phyloP scores from a whole-genome alignment of 2,329 filamentous ascomycete species.

The Fusarium beomiforme region DNA sequence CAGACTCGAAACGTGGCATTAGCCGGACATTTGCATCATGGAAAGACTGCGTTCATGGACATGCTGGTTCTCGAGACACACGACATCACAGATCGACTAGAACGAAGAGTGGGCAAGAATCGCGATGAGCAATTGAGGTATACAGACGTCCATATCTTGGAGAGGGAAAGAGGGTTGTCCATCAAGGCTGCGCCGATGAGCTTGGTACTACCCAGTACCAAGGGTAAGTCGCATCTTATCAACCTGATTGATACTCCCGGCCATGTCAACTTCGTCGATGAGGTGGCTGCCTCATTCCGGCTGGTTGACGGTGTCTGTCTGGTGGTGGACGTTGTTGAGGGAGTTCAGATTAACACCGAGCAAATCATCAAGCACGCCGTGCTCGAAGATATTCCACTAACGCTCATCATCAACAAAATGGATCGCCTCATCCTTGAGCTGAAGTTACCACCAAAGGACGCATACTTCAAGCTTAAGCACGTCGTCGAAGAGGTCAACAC shows the following conservation, averaged over 20 bases:
- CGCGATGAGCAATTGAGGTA: constrained; percentile 92
- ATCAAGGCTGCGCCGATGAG: constrained; percentile 96
- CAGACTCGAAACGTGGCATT: constrained; percentile 94
- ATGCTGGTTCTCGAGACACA: constrained; percentile 98
- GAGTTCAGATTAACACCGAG: constrained; percentile 98
- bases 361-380: constrained; percentile 97
- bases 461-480: constrained; percentile 98
- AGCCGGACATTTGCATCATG: constrained; percentile 93
- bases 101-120: constrained; percentile 82
- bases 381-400: constrained; percentile 87
- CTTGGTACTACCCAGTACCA: constrained; percentile 85
- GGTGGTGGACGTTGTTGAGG: constrained; percentile 95
- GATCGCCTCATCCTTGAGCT: constrained; percentile 94
- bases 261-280: constrained; percentile 98
- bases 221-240: constrained; percentile 93
- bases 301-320: constrained; percentile 92
- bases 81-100: constrained; percentile 80
- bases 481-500: constrained; percentile 99
- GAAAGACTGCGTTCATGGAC: constrained; percentile 98
- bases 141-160: constrained; percentile 89
- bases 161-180: constrained; percentile 89
- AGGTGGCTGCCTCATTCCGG: constrained; percentile 88
- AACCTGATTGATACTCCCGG: constrained; percentile 97
- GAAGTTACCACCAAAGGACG: constrained; percentile 92
- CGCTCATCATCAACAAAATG: constrained; percentile 96